Evolutionary conservation across 331 rosid species (phyloP).

Genomic region (Rosa hybrid): DNA sequence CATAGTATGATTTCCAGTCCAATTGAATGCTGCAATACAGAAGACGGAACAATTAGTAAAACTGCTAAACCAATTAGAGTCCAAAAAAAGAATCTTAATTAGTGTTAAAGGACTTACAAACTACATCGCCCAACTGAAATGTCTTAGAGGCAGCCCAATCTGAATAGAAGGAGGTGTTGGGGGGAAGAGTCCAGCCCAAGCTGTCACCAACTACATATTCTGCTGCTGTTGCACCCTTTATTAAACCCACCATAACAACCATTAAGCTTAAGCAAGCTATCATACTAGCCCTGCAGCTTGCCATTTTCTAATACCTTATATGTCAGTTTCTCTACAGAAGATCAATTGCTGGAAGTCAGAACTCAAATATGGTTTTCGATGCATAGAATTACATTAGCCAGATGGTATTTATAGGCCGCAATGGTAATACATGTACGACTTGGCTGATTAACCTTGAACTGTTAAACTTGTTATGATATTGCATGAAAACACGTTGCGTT

Average conservation of each 20-base stretch:
- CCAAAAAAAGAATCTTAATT: not conserved
- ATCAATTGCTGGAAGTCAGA: not conserved
- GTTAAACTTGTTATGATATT: too few species aligned
- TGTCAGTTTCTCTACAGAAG: not conserved
- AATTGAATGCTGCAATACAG: conserved; percentile 23
- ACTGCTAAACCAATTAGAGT: not conserved
- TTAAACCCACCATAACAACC: conserved; percentile 12
- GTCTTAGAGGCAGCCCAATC: conserved; percentile 43
- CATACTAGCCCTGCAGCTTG: not conserved
- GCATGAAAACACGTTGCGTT: too few species aligned
- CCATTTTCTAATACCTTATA: not conserved
- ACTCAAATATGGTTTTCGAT: not conserved
- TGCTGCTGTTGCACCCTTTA: conserved; percentile 24
- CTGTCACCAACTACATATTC: conserved; percentile 35
- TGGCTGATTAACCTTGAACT: not conserved
- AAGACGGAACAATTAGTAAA: not conserved
- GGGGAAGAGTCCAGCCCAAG: conserved; percentile 44
- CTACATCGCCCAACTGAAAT: conserved; percentile 36
- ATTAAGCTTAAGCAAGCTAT: conserved; percentile 13
- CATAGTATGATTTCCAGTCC: conserved; percentile 23
- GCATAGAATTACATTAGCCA: not conserved
- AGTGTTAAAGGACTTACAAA: conserved; percentile 21
- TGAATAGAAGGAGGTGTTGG: conserved; percentile 31
- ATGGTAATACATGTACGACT: not conserved
- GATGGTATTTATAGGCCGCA: not conserved